Percentiles rank a stretch among this genome's conserved stretches.
Evolutionary conservation across 1,284 basidiomycete species (phyloP).

Genomic region (Calocybe gambosa): DNA sequence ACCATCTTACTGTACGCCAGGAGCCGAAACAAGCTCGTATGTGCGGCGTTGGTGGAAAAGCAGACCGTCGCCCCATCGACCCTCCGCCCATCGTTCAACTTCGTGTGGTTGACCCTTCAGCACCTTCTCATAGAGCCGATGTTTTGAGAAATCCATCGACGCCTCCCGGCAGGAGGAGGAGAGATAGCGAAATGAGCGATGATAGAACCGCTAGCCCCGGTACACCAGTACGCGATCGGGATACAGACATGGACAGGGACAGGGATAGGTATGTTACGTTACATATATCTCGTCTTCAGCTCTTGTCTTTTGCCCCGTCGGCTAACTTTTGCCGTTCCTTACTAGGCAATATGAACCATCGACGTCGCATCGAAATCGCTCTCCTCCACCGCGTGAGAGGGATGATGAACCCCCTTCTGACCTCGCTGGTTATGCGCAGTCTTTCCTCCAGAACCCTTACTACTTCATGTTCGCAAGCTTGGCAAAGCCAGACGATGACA

Average conservation of each 20-base stretch:
- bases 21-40: conserved; percentile 89
- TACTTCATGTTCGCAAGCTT: conserved; percentile 93
- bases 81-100: conserved; percentile 96
- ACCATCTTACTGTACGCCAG: conserved; percentile 79
- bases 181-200: conserved; percentile 4
- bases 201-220: conserved; percentile 1
- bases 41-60: conserved; percentile 90
- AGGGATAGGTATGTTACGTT: conserved; percentile 4
- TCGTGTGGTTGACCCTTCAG: conserved; percentile 73
- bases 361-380: conserved; percentile 6
- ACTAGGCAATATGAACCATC: conserved; percentile 8
- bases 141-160: not conserved
- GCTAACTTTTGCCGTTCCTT: not conserved
- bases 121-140: conserved; percentile 13
- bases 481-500: conserved; percentile 81
- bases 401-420: conserved; percentile 21
- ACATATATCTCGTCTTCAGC: not conserved
- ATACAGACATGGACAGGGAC: conserved; percentile 1
- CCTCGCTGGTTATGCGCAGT: conserved; percentile 33
- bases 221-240: conserved; percentile 7
- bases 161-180: conserved; percentile 2
- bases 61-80: conserved; percentile 91
- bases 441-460: conserved; percentile 83
- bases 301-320: not conserved
- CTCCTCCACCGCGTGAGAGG: conserved; percentile 3